Percentiles rank a stretch among this genome's conserved stretches.
Conservation (phyloP, 2,329 filamentous ascomycete species). For the Volutella citrinella region DNA sequence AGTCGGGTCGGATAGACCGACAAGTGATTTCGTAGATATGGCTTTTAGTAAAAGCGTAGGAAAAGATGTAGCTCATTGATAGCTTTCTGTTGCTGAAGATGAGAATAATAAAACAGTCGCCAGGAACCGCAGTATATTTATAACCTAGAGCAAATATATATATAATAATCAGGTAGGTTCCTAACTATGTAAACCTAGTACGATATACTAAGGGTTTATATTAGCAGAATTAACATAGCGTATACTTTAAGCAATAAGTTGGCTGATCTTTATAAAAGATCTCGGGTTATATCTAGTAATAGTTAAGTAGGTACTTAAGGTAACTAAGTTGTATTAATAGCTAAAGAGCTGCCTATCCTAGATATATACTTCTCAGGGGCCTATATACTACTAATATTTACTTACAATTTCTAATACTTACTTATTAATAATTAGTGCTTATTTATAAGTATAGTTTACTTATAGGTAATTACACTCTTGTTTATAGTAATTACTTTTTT, state of each 20-base stretch:
- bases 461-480: too few species aligned
- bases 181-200: neutral
- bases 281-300: neutral
- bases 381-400: neutral
- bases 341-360: neutral
- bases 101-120: too few species aligned
- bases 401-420: too few species aligned
- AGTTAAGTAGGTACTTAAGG: neutral
- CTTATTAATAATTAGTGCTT: too few species aligned
- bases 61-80: too few species aligned
- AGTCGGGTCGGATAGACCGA: too few species aligned
- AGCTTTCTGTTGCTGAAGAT: too few species aligned
- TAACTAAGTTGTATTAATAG: neutral
- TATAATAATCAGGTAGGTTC: neutral
- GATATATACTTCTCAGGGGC: neutral
- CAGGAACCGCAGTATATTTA: too few species aligned
- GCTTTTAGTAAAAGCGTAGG: too few species aligned
- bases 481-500: conserved; percentile 1
- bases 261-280: too few species aligned
- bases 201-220: neutral
- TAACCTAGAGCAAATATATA: too few species aligned
- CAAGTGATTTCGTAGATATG: too few species aligned
- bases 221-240: neutral
- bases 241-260: neutral
- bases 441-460: conserved; percentile 2